Conservation (phyloP, 2,329 filamentous ascomycete genomes). For the Hypomyces perniciosus region DNA sequence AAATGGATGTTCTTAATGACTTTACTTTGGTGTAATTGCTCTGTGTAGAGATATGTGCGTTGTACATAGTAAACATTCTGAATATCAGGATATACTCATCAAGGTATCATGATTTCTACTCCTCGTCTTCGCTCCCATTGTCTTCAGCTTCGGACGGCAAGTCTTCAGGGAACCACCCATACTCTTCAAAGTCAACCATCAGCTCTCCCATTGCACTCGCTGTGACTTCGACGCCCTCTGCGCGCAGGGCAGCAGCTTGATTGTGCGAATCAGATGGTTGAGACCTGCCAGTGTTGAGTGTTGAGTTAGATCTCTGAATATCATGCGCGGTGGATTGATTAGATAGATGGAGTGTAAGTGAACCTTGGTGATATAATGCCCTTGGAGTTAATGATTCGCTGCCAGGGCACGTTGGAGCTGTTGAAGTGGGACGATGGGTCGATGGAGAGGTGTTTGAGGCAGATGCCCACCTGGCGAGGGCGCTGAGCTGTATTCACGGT, state of each 20-base stretch:
- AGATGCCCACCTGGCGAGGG: constrained; percentile 80
- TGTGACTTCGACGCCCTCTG: constrained; percentile 48
- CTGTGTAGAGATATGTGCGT: no score
- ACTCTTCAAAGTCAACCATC: constrained; percentile 43
- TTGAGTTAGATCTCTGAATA: not conserved
- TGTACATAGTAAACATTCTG: no score
- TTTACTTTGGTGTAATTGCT: no score
- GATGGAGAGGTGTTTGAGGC: constrained; percentile 75
- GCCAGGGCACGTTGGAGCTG: constrained; percentile 81
- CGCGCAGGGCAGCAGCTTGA: constrained; percentile 44
- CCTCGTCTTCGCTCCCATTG: no score
- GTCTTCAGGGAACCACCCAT: constrained; percentile 50
- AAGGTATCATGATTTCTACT: no score
- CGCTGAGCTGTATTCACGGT: constrained; percentile 50
- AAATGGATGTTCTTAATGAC: no score
- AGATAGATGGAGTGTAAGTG: not conserved
- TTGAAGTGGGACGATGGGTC: constrained; percentile 55
- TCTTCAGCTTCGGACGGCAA: constrained; percentile 38
- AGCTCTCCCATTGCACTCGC: constrained; percentile 45
- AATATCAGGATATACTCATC: no score
- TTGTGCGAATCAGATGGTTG: constrained; percentile 42
- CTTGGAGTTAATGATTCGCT: constrained; percentile 83
- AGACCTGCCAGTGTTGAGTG: constrained; percentile 31
- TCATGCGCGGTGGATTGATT: not conserved
- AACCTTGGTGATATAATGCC: constrained; percentile 81